A percentile compares a stretch with the other conserved stretches of the same genome.
Conservation (phyloP, 1,284 basidiomycete species). For the Trichosporon asahii region DNA sequence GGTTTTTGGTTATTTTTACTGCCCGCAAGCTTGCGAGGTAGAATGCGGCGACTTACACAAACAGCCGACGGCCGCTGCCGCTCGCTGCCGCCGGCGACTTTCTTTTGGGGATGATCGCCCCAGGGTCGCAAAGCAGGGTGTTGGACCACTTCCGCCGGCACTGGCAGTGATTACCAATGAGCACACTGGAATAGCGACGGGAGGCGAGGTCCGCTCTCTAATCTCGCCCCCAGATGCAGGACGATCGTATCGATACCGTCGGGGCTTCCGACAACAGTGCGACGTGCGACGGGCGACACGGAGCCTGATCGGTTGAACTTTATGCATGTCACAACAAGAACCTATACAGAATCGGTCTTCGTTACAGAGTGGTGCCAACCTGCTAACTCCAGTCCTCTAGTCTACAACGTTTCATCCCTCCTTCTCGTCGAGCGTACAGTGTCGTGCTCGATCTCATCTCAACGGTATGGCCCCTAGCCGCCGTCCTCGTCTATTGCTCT, state of each 20-base stretch:
- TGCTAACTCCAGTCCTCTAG: not conserved
- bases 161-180: not conserved
- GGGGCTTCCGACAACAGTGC: no score
- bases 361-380: not conserved
- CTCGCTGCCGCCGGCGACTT: not conserved
- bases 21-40: no score
- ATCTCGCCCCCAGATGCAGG: no score
- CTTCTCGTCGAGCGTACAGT: not conserved
- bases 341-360: not conserved
- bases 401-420: not conserved
- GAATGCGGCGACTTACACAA: not conserved
- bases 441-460: not conserved
- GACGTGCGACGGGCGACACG: no score
- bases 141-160: not conserved
- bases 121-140: not conserved
- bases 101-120: no score
- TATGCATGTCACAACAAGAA: not conserved
- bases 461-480: conserved; percentile 6
- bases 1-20: no score
- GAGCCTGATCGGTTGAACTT: not conserved
- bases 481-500: not conserved
- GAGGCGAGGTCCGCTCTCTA: no score
- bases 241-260: no score
- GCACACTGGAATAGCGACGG: no score
- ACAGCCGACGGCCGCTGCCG: not conserved